Evolutionary conservation across 345 rosid genomes (phyloP), one percentile per base, ranked within the genome.

Genomic region (rapeseed (Brassica napus)): DNA sequence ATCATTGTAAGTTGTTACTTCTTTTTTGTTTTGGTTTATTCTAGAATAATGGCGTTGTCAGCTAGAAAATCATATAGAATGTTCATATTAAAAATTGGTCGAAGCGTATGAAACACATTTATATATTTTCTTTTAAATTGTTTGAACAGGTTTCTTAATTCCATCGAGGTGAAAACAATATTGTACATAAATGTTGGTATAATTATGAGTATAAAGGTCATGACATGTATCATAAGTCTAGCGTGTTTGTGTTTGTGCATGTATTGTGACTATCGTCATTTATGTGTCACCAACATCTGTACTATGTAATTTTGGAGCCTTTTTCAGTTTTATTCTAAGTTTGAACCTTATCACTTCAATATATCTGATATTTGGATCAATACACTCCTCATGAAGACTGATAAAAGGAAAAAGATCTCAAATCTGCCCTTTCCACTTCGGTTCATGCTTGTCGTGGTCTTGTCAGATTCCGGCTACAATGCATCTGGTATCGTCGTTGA

Each of bases 401-500:
- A 14, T 6, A 16, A 49, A 49, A 49, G 57, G 18, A n/a, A 49
- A 39, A 49, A 49, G 18, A 16, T 49, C 57, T n/a, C 57, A n/a
- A 5, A 14, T 47, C 6, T 47, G 16, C 55, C 1, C 6, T 52
- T n/a, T n/a, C 6, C 16, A 47, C 55, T 47, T 0, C n/a, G 98
- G 98, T 2, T 88, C 77, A 57, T 32, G 78, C 81, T 87, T 89
- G 8, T 76, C 73, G 63, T 76, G 35, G 8, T 34, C 73, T 78
- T 83, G 10, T 12, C 65, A 15, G 87, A 69, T 69, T 80, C 89
- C 14, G 73, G 44, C 3, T 85, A 66, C 81, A 85, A 69, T 69
- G 91, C 85, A 76, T 81, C 89, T 3, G 92, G 76, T 69, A 86
- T 89, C 83, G 81, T 89, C 74, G 59, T 73, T 54, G 84, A 81